Conservation (phyloP, 2,329 filamentous ascomycete genomes). For the Trichoderma citrinoviride region DNA sequence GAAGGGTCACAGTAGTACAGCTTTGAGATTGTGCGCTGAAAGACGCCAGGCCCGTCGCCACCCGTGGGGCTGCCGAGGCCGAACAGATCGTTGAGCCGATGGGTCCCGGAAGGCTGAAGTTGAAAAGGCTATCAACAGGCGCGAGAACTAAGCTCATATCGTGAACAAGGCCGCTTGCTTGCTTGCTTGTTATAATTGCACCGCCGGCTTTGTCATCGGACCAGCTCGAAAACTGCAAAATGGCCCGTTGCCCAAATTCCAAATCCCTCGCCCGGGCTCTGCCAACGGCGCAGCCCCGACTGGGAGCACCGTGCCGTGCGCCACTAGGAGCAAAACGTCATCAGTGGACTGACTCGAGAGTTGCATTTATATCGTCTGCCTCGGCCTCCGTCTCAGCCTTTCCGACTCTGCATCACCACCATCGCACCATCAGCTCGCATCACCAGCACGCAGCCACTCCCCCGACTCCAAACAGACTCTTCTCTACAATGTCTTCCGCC, state of each 20-base stretch:
- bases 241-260: not conserved
- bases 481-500: slow-evolving; percentile 40
- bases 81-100: not conserved
- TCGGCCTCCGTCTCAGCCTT: not conserved
- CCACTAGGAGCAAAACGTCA: slow-evolving; percentile 18
- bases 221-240: not conserved
- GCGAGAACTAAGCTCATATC: not conserved
- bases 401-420: slow-evolving; percentile 9
- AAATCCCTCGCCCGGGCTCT: not conserved
- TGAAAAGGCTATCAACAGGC: not conserved
- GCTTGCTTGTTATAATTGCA: not conserved
- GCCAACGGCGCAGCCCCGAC: not conserved
- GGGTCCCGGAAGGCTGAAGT: not conserved
- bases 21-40: not conserved
- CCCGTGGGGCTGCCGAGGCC: slow-evolving; percentile 9
- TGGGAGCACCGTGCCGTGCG: slow-evolving; percentile 8
- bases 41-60: not conserved
- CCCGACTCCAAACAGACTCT: not conserved
- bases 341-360: slow-evolving; percentile 11
- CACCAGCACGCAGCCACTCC: not conserved
- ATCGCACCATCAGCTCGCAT: not conserved
- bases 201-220: not conserved
- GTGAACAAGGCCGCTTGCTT: not conserved
- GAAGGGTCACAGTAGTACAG: no score
- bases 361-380: slow-evolving; percentile 8